Base-by-base conservation (phyloP, 148 eudicot genomes). In the Silene latifolia region DNA sequence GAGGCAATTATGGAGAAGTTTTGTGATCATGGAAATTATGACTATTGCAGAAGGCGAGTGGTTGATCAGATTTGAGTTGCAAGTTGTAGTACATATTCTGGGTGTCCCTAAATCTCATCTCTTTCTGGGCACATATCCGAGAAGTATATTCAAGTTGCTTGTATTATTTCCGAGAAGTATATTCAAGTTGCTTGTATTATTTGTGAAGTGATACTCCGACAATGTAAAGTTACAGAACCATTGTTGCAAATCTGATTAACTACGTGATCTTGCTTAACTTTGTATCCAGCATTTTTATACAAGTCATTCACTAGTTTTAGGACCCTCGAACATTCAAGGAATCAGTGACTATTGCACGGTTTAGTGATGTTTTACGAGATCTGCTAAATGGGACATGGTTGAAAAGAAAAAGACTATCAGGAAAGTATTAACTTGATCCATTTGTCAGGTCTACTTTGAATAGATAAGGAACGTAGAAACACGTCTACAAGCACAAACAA, bases 141-240 rank as follows among this genome's bases (percentile, higher is more conserved):
- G 27, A 64, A 71, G 61, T 76, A 66, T 71, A 56, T 66, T 63
- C 19, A 14, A 4, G 62, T 64, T 20, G 44, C 21, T n/a, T 69
- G 23, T 74, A 67, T 32, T n/a, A 64, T 3, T 75, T 63, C 73
- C 6, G 18, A 63, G 25, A 64, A 71, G 61, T 76, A 66, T 71
- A 56, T 65, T 63, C n/a, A 13, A 5, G 63, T 64, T 20, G 44
- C 23, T n/a, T 70, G 24, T 75, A 67, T 35, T 19, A 64, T 3
- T 75, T 63, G 59, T 70, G n/a, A 54, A 14, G 39, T 12, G 20
- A 56, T 47, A 63, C 23, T 80, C 54, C 69, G 35, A 80, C 72
- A 27, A 48, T 73, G 79, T 72, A 65, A 65, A 56, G 68, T 46
- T 42, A n/a, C 46, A 32, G 21, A 18, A 23, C 42, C 56, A 14